These are phyloP conservation scores for Terana coerulea DNA, from an alignment of 768 basidiomycete genomes.

Conservation along the genomic window DNA sequence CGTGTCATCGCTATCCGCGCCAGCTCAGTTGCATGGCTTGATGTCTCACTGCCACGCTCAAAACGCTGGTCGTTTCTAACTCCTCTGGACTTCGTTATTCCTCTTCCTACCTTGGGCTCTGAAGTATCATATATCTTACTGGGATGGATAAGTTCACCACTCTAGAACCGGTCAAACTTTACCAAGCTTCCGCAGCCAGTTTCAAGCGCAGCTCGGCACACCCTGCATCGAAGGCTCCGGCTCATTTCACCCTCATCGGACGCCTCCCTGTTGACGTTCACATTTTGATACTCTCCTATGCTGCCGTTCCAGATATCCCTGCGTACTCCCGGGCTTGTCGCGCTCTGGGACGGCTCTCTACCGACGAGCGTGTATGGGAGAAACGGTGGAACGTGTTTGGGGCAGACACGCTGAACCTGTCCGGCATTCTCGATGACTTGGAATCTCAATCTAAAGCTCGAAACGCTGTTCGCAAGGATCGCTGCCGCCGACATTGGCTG, in stretches of 20 bases:
- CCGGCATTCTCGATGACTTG: slow-evolving; percentile 52
- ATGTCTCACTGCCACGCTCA: no score
- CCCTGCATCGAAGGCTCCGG: slow-evolving; percentile 19
- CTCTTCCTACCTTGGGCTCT: no score
- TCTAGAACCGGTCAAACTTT: slow-evolving; percentile 57
- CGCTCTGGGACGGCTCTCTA: slow-evolving; percentile 56
- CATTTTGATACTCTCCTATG: slow-evolving; percentile 62
- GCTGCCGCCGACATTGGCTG: slow-evolving; percentile 58
- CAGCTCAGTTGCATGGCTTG: no score
- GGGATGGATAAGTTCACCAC: slow-evolving; percentile 84
- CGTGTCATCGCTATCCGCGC: no score
- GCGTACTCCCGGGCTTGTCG: slow-evolving; percentile 66
- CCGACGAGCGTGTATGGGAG: slow-evolving; percentile 81
- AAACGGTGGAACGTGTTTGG: slow-evolving; percentile 61
- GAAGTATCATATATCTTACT: no score
- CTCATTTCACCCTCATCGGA: slow-evolving; percentile 52
- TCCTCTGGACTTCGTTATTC: no score
- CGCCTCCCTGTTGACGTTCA: slow-evolving; percentile 77
- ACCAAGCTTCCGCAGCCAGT: slow-evolving; percentile 13
- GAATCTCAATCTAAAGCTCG: slow-evolving; percentile 45
- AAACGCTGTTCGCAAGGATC: slow-evolving; percentile 34
- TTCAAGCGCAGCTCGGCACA: slow-evolving; percentile 14
- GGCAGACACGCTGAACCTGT: slow-evolving; percentile 42
- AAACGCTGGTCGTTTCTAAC: no score
- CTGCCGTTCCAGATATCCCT: slow-evolving; percentile 80